Evolutionary conservation across 306 rosid genomes (phyloP).

Genomic region (Cicer arietinum): DNA sequence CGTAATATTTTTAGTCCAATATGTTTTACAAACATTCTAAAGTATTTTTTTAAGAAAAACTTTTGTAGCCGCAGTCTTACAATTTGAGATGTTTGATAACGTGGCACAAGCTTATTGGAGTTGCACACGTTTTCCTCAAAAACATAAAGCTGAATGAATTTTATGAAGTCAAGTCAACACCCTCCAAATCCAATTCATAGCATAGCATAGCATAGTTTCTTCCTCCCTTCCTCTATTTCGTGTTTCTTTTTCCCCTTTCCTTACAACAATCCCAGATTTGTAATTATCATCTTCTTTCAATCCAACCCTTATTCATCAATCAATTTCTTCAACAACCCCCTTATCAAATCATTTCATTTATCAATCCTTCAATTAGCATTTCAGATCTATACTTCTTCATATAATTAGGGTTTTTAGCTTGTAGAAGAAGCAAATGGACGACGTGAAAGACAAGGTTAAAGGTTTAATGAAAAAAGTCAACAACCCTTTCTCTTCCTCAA

Average conservation of each 20-base stretch:
- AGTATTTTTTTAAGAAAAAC: too few relatives aligned
- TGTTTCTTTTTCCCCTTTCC: too few relatives aligned
- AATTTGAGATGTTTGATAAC: neutral
- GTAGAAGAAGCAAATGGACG: conserved; percentile 56
- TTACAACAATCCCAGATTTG: too few relatives aligned
- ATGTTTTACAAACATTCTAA: too few relatives aligned
- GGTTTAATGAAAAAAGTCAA: conserved; percentile 90
- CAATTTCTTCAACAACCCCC: neutral
- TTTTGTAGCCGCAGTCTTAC: too few relatives aligned
- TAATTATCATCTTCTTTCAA: neutral
- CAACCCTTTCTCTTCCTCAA: conserved; percentile 56
- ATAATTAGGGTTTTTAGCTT: neutral
- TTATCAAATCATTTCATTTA: neutral
- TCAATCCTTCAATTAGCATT: neutral
- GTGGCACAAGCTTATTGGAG: conserved; percentile 26
- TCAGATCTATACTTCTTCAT: neutral
- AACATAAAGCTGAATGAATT: neutral
- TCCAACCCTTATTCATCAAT: neutral
- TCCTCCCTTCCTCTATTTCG: too few relatives aligned
- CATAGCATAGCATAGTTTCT: too few relatives aligned
- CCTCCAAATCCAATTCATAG: neutral
- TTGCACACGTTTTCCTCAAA: neutral
- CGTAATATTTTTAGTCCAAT: too few relatives aligned
- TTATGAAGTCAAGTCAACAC: conserved; percentile 14
- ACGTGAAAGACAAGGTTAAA: conserved; percentile 84